These are phyloP conservation scores for Aspergillus novofumigatus DNA, from an alignment of 2,329 filamentous ascomycete genomes.

Conservation along the genomic window DNA sequence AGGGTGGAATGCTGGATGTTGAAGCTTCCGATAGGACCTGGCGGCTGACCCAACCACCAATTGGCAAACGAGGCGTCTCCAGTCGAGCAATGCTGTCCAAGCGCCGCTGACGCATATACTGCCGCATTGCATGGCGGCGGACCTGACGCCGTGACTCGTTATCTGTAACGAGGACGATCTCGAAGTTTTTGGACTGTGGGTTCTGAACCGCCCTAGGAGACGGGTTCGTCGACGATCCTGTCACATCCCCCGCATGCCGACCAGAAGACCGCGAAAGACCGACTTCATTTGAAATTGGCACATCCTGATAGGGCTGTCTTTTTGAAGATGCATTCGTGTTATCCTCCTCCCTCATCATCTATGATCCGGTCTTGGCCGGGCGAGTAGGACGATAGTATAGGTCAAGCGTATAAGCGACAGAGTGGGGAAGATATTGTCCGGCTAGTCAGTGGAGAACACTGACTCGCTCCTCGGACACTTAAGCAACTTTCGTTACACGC, in stretches of 20 bases:
- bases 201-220: constrained; percentile 1
- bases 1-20: constrained; percentile 3
- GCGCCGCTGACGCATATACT: constrained; percentile 32
- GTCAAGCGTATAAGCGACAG: constrained; percentile 4
- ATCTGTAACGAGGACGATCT: constrained; percentile 32
- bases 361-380: constrained; percentile 15
- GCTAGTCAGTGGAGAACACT: constrained; percentile 11
- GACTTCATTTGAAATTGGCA: constrained; percentile 2
- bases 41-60: constrained; percentile 21
- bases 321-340: constrained; percentile 9
- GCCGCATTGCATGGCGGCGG: constrained; percentile 34
- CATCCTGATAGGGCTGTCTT: constrained; percentile 4
- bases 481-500: constrained; percentile 7
- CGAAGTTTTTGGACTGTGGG: constrained; percentile 24
- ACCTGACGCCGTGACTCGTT: constrained; percentile 30
- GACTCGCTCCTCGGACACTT: constrained; percentile 7
- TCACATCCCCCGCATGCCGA: constrained; percentile 5
- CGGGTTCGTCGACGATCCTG: constrained; percentile 6
- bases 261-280: constrained; percentile 2
- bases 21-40: neutral
- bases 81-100: constrained; percentile 30
- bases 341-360: constrained; percentile 27
- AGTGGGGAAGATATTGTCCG: constrained; percentile 9
- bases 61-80: constrained; percentile 24
- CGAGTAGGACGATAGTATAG: constrained; percentile 6